Evolutionary conservation across 495 filamentous ascomycete species (phyloP).

Genomic region (Penicillium bovifimosum): DNA sequence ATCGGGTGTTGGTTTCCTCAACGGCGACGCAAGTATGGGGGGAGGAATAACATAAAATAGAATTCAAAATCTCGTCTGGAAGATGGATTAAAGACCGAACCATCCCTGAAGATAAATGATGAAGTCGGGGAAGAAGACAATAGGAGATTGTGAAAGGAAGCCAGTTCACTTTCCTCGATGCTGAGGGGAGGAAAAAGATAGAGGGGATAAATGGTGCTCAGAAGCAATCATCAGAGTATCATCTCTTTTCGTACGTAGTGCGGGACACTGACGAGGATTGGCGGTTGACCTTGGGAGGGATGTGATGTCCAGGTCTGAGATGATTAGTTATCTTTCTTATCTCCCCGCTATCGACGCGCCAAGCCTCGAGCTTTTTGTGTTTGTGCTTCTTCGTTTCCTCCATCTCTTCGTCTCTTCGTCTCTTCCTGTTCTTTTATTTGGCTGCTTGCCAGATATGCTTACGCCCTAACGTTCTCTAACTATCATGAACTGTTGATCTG

Average conservation of each 20-base stretch:
- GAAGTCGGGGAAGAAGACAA: background rate
- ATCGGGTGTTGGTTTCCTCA: conserved; percentile 56
- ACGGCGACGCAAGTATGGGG: conserved; percentile 44
- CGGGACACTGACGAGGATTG: too few relatives aligned
- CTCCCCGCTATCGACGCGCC: background rate
- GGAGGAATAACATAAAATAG: conserved; percentile 56
- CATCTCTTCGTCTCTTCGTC: background rate
- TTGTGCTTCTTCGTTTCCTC: background rate
- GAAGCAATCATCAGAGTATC: background rate
- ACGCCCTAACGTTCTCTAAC: too few relatives aligned
- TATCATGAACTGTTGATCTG: background rate
- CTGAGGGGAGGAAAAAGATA: background rate
- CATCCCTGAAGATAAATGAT: conserved; percentile 25
- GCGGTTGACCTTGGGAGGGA: too few relatives aligned
- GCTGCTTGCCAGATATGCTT: too few relatives aligned
- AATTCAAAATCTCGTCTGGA: conserved; percentile 70
- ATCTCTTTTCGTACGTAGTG: background rate
- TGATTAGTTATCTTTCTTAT: too few relatives aligned
- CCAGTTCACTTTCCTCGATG: background rate
- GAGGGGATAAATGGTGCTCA: background rate
- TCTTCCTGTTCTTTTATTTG: too few relatives aligned
- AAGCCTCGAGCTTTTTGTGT: background rate
- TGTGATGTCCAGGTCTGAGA: too few relatives aligned
- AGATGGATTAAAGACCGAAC: conserved; percentile 42
- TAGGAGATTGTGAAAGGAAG: background rate